Conservation (phyloP, 257 asterid species). For the Solanum paucissectum region DNA sequence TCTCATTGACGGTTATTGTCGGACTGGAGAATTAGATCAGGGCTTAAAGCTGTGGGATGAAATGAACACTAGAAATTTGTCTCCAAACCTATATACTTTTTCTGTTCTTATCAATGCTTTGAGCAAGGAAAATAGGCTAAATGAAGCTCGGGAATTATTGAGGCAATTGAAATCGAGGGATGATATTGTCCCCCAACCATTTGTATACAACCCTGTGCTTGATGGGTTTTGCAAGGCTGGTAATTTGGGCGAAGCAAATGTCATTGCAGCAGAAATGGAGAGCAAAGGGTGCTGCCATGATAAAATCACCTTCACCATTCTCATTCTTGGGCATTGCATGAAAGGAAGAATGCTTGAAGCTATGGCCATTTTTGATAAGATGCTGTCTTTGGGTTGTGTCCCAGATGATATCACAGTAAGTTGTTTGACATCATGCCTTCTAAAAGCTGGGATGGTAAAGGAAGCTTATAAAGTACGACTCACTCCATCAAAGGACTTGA, state of each 20-base stretch:
- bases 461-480: conserved; percentile 65
- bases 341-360: conserved; percentile 89
- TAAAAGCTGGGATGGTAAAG: conserved; percentile 76
- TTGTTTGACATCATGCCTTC: conserved; percentile 52
- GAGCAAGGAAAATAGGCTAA: conserved; percentile 64
- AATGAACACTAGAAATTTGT: conserved; percentile 44
- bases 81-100: conserved; percentile 58
- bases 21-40: conserved; percentile 49
- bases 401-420: conserved; percentile 55
- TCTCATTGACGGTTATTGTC: conserved; percentile 64
- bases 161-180: conserved; percentile 40
- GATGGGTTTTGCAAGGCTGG: conserved; percentile 89
- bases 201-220: conserved; percentile 80
- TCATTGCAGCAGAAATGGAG: conserved; percentile 67
- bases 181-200: conserved; percentile 59
- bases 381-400: conserved; percentile 57
- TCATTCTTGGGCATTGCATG: conserved; percentile 93
- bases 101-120: conserved; percentile 59
- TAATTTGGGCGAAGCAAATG: conserved; percentile 71
- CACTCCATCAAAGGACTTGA: conserved; percentile 17
- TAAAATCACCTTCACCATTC: conserved; percentile 78
- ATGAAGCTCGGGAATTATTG: conserved; percentile 61
- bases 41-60: conserved; percentile 62
- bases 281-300: conserved; percentile 67
- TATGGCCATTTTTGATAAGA: conserved; percentile 48